Conservation (phyloP, 352 stramenopile species). For the Globisporangium nagaii region DNA sequence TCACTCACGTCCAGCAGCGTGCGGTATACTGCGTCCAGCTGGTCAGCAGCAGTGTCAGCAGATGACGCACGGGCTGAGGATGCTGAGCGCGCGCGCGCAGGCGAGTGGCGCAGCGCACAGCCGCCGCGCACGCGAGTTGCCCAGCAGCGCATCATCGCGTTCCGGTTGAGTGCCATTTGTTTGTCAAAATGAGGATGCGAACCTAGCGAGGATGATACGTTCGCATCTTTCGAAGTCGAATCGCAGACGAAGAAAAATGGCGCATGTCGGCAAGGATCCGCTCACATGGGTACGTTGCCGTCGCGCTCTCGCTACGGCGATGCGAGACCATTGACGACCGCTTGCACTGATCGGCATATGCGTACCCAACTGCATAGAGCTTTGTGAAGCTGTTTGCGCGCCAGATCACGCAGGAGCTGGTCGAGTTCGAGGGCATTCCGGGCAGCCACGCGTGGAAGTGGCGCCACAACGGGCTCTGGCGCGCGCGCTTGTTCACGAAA, state of each 20-base stretch:
- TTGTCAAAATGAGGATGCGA: conserved; percentile 39
- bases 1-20: conserved; percentile 27
- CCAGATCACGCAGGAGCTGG: conserved; percentile 36
- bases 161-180: not conserved
- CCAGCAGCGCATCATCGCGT: not conserved
- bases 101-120: not conserved
- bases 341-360: too few species aligned
- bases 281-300: conserved; percentile 48
- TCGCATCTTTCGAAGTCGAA: too few species aligned
- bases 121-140: not conserved
- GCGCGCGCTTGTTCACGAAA: conserved; percentile 52
- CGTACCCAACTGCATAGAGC: conserved; percentile 44
- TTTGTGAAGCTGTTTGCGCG: conserved; percentile 57
- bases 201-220: not conserved
- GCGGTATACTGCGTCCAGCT: conserved; percentile 32
- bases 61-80: not conserved
- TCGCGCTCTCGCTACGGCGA: not conserved
- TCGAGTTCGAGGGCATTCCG: conserved; percentile 41
- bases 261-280: conserved; percentile 25
- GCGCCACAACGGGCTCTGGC: conserved; percentile 13
- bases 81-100: not conserved
- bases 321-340: too few species aligned
- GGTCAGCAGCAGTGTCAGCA: not conserved
- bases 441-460: conserved; percentile 54
- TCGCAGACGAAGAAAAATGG: too few species aligned